Conservation (phyloP, 169 alveolate species). For the Toxoplasma gondii region DNA sequence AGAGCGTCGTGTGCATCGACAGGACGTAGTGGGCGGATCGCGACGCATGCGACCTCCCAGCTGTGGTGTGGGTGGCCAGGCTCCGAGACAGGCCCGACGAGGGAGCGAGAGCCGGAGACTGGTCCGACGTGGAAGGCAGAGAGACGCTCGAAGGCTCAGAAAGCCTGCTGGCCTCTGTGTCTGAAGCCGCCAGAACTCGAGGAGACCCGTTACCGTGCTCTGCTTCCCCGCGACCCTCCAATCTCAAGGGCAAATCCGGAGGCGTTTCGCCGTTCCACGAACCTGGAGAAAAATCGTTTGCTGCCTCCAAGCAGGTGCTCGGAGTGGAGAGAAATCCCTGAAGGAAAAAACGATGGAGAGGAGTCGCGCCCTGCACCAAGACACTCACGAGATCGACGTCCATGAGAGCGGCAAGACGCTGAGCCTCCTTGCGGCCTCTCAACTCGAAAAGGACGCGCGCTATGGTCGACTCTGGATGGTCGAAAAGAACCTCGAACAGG, state of each 20-base stretch:
- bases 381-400: slow-evolving; percentile 62
- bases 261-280: too few relatives aligned
- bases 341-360: slow-evolving; percentile 42
- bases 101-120: too few relatives aligned
- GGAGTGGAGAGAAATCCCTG: background rate
- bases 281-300: too few relatives aligned
- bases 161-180: too few relatives aligned
- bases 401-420: slow-evolving; percentile 57
- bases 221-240: too few relatives aligned
- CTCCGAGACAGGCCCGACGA: too few relatives aligned
- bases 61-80: background rate
- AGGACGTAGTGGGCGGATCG: background rate
- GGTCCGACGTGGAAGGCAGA: too few relatives aligned
- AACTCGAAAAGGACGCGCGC: slow-evolving; percentile 52
- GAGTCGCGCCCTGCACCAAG: slow-evolving; percentile 51
- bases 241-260: too few relatives aligned
- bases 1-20: slow-evolving; percentile 9
- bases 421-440: slow-evolving; percentile 58
- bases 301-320: too few relatives aligned
- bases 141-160: too few relatives aligned
- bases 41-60: background rate
- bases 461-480: slow-evolving; percentile 35
- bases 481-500: slow-evolving; percentile 48
- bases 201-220: too few relatives aligned
- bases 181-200: too few relatives aligned